Evolutionary conservation across 495 filamentous ascomycete species (phyloP), one percentile per base, ranked within the genome.

Genomic region (Hypomontagnella submonticulosa): DNA sequence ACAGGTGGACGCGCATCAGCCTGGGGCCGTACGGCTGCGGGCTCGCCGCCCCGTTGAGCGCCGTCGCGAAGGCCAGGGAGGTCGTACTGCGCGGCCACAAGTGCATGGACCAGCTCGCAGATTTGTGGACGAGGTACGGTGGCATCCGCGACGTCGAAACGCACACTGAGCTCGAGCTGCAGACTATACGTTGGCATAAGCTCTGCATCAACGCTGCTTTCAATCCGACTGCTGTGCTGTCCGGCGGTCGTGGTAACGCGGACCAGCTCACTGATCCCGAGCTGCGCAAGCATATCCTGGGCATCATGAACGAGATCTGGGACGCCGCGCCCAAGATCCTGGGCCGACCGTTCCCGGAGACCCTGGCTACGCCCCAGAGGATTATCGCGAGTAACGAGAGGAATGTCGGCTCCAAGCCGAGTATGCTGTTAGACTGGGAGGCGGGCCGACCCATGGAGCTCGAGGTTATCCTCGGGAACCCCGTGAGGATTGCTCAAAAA

Each of bases 161-260:
- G 5, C 77, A 78, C 33, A 72, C 75, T 59, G 83, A 87, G 66
- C 66, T 79, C 12, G 81, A 79, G 34, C 71, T 89, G 13, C 86
- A 88, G 71, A 73, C 79, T 11, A 78, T 88, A 12, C 73, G 87
- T 3, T 89, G 87, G 87, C 84, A 88, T 65, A 89, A 89, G 71
- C 80, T 88, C 19, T 82, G 80, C 58, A 88, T 88, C 73, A 89
- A 89, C 70, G 84, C 84, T 0, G 80, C 83, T 15, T 86, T 88
- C 77, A 89, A 89, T 73, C 84, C 86, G 2, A 85, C 83, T 4
- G 81, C 86, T 3, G 83, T 89, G 10, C 74, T 89, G 1, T 79
- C 79, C 0, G 84, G 83, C 15, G 84, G 85, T 0, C 66, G 75
- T 3, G 80, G 83, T 30, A 88, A 88, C 68, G 80, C 82, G 13